Base-by-base conservation (phyloP, 805 yeast genomes). In the Pichia deserticola region DNA sequence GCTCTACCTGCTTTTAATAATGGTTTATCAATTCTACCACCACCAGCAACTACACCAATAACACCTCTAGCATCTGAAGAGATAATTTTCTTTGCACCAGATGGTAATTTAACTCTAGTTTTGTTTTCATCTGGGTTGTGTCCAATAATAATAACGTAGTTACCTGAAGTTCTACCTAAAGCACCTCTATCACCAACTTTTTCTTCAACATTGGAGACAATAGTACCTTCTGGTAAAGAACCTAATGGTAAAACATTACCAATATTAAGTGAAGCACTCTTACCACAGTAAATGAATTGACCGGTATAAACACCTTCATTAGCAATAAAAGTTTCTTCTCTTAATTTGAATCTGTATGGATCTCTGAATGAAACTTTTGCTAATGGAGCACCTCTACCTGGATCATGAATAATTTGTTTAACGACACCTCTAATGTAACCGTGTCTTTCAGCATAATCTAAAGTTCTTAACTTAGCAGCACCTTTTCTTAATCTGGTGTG, bases 401-500 rank as follows among this genome's bases (percentile, higher is more conserved):
- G 93, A 74, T 92, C 99, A 81, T 92, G 99, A 77, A 93, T 80
- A 77, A 92, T 93, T 77, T 86, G 92, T 86, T 90, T 92, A 68
- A 92, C 99, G 64, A 93, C 82, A 80, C 99, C 99, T 79, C 98
- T 95, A 71, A 92, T 85, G 90, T 93, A 93, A 73, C 99, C 99
- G 77, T 92, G 97, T 76, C 96, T 92, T 82, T 93, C 99, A 76
- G 98, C 95, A 71, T 82, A 92, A 79, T 93, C 98, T 75, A 92
- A 85, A 74, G 96, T 86, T 86, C 99, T 89, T 76, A 92, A 85
- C 88, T 92, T 92, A 74, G 99, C 99, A 75, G 99, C 98, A 77
- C 99, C 99, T 81, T 93, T 88, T 87, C 99, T 89, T 78, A 93
- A 88, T 81, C 98, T 92, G 84, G 98, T 92, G 95, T 92, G 96